Evolutionary conservation across 352 stramenopile genomes (phyloP), one percentile per base, ranked within the genome.

Genomic region (Phytophthora podocarpi): DNA sequence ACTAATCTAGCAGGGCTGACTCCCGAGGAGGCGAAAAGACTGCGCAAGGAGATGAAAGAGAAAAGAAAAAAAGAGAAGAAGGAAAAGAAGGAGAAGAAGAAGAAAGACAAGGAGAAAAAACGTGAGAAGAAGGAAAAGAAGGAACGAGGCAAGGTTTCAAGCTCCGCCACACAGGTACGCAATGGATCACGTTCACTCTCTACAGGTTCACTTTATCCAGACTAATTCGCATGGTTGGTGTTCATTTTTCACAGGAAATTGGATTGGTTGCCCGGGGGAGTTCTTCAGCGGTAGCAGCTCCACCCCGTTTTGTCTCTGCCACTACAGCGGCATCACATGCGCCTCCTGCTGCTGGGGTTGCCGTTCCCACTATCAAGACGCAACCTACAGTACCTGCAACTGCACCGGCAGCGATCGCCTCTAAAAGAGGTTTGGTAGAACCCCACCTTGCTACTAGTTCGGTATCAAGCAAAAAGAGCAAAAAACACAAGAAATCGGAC

Each of bases 401-500:
- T 51, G 15, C 37, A 42, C 8, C 51, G n/a, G 16, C 58, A 42
- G 34, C 35, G 21, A 51, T 80, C 13, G 68, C 46, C 18, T 75
- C 64, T 2, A 89, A 89, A 40, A 52, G 75, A 55, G 69, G 74
- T 15, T 31, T 64, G 26, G 56, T 61, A 15, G 59, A 78, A 10
- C 41, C 59, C 5, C 59, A 74, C 12, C 46, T 67, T 21, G 39
- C 64, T 20, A 59, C 59, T 13, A 68, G 49, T 20, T 74, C 67
- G 9, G 57, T 59, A 18, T 65, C 60, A 20, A 75, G 56, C 59
- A 89, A 87, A 55, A 85, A 77, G 36, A 80, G 62, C 57, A 90
- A 90, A 59, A 91, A 87, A 36, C 85, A 74, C 43, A 90, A 92
- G 65, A 91, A 91, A 47, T 83, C 72, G 11, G 84, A 95, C 41